phyloP scores from a whole-genome alignment of 305 asterid species.

The Fraxinus nigra region DNA sequence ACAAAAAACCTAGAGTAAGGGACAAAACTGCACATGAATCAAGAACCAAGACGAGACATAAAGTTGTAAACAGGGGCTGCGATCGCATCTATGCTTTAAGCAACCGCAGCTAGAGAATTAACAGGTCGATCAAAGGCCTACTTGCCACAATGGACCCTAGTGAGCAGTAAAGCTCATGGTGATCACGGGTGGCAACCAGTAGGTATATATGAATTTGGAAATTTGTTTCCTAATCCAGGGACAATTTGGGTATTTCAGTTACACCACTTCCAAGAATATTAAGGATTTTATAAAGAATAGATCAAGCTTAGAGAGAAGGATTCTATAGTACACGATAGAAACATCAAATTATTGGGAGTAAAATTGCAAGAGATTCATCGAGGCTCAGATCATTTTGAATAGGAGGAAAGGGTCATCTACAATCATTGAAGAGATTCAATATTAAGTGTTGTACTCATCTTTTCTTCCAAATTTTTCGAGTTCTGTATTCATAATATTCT shows the following conservation, averaged over 20 bases:
- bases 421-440: too few species aligned
- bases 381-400: too few species aligned
- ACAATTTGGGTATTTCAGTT: background rate
- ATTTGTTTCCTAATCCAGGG: background rate
- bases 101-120: background rate
- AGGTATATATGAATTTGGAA: background rate
- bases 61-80: background rate
- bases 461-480: too few species aligned
- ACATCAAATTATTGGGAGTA: background rate
- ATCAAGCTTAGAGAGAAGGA: too few species aligned
- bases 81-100: background rate
- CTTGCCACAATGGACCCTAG: background rate
- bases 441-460: too few species aligned
- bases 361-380: too few species aligned
- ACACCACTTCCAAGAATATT: background rate
- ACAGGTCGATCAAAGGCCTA: background rate
- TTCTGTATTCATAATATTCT: too few species aligned
- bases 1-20: background rate
- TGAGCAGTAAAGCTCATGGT: background rate
- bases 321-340: too few species aligned
- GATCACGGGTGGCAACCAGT: background rate
- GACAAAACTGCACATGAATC: background rate
- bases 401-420: too few species aligned
- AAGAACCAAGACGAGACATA: background rate
- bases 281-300: background rate